Conservation (phyloP, 805 yeast species). For the Schwanniomyces sp. region DNA sequence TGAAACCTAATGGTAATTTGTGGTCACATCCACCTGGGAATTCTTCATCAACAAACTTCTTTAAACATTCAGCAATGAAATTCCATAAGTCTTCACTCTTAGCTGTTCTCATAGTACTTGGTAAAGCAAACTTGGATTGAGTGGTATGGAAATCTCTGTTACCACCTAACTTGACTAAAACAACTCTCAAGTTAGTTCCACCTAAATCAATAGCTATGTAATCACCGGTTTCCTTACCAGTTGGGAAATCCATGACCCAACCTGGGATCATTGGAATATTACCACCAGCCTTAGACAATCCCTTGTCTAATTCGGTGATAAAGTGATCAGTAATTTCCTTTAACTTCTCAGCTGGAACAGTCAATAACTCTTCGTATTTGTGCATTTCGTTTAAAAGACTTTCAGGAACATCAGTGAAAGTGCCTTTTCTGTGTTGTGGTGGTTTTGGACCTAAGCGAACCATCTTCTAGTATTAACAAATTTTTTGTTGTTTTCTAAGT, state of each 20-base stretch:
- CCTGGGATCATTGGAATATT: constrained; percentile 96
- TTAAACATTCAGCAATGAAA: constrained; percentile 82
- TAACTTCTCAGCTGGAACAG: constrained; percentile 60
- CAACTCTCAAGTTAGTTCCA: constrained; percentile 95
- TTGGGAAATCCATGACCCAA: constrained; percentile 93
- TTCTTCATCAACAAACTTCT: constrained; percentile 62
- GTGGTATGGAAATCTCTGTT: constrained; percentile 79
- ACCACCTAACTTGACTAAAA: constrained; percentile 81
- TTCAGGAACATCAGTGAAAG: constrained; percentile 62
- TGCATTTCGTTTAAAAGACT: constrained; percentile 58
- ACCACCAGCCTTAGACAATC: constrained; percentile 73
- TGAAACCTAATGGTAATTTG: constrained; percentile 83
- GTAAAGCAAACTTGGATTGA: constrained; percentile 84
- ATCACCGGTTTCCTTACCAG: constrained; percentile 88
- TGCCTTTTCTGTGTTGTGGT: constrained; percentile 75
- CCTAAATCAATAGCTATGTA: constrained; percentile 94
- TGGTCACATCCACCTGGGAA: constrained; percentile 67
- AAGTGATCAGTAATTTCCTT: constrained; percentile 72
- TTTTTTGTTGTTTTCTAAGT: not conserved
- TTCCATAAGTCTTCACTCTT: constrained; percentile 73
- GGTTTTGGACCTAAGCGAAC: constrained; percentile 83
- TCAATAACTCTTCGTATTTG: constrained; percentile 59
- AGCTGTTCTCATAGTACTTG: constrained; percentile 76
- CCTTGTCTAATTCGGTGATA: constrained; percentile 76
- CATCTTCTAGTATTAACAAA: constrained; percentile 40